Conservation (phyloP, 345 rosid species). For the Salix suchowensis region DNA sequence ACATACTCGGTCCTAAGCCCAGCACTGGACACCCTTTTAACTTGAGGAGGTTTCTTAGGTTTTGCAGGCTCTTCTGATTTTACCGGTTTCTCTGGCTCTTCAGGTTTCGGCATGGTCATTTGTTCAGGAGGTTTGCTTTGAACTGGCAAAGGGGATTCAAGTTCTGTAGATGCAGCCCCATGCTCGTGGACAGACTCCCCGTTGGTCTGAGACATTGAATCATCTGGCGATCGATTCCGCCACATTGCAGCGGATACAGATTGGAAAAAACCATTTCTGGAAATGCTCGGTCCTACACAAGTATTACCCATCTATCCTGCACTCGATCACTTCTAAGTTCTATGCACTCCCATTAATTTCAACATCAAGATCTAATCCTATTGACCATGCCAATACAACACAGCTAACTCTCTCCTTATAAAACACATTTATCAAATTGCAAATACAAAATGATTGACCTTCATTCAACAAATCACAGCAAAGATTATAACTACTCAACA, state of each 20-base stretch:
- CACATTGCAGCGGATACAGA: conserved; percentile 28
- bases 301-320: conserved; percentile 25
- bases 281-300: conserved; percentile 27
- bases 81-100: conserved; percentile 6
- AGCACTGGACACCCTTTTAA: conserved; percentile 22
- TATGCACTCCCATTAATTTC: conserved; percentile 14
- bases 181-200: conserved; percentile 31
- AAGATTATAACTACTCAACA: conserved; percentile 6
- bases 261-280: conserved; percentile 24
- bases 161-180: conserved; percentile 32
- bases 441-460: not conserved
- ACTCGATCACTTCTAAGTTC: conserved; percentile 20
- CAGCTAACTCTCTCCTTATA: conserved; percentile 2
- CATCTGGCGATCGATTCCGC: conserved; percentile 20
- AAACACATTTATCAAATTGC: not conserved
- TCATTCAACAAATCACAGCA: not conserved
- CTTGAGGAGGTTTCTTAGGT: conserved; percentile 15
- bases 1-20: conserved; percentile 21
- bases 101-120: conserved; percentile 39
- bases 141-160: conserved; percentile 52
- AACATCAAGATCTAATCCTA: conserved; percentile 41
- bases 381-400: conserved; percentile 3
- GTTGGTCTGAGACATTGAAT: conserved; percentile 17
- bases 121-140: conserved; percentile 71
- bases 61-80: conserved; percentile 15